Evolutionary conservation across 805 yeast genomes (phyloP), one percentile per base, ranked within the genome.

Genomic region (Vanderwaltozyma polyspora): DNA sequence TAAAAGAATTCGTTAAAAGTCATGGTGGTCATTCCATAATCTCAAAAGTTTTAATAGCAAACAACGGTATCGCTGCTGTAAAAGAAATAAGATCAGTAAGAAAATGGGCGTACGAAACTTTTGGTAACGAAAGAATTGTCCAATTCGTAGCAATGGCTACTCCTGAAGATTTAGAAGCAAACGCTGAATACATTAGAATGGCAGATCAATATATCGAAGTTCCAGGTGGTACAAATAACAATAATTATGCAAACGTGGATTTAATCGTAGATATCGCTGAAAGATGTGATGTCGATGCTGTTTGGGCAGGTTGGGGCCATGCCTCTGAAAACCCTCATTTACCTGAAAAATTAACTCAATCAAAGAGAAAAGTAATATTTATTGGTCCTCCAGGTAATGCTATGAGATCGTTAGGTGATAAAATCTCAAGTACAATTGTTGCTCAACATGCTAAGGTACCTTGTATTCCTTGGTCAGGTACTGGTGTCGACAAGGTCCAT

Each of bases 221-320:
- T 32, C 97, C 99, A 36, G 99, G 99, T 53, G 98, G 98, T 36
- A 91, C 98, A 36, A 93, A 93, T 66, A 91, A 91, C 67, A 91
- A 91, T 63, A 91, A 91, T 63, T 87, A 87, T 57, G 99, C 99
- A 49, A 91, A 91, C 55, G 98, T 91, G 41, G 98, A 91, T 47
- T 68, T 91, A 41, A 91, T 91, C 59, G 96, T 91, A 30, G 99
- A 91, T 52, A 68, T 91, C 31, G 99, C 99, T 21, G 98, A 91
- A 66, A 79, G 96, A 66, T 80, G 94, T 29, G 75, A 84, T 45
- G 96, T 83, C 36, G 94, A 91, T 58, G 99, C 98, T 19, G 99
- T 91, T 38, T 91, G 99, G 99, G 99, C 99, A 24, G 99, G 99
- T 51, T 91, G 99, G 99, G 99, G 99, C 50, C 98, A 93, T 59